Evolutionary conservation across 2,329 filamentous ascomycete genomes (phyloP).

Genomic region (Clarireedia monteithiana): DNA sequence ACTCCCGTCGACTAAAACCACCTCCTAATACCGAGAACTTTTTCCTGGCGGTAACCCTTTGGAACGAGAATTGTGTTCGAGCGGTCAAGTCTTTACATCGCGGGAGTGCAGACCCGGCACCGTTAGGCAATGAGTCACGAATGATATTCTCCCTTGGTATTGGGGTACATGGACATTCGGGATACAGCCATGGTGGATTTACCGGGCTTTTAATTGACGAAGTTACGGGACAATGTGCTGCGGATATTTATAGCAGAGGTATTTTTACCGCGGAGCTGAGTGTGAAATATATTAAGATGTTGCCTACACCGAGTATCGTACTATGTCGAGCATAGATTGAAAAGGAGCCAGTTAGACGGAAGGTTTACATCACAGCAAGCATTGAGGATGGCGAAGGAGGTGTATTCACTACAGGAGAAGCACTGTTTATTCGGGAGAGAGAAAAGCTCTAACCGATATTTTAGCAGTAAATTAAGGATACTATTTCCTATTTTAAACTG

Average conservation of each 20-base stretch:
- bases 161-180: background rate
- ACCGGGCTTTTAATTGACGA: background rate
- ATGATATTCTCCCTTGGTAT: background rate
- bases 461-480: too few species aligned
- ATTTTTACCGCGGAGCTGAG: background rate
- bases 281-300: background rate
- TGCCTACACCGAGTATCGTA: background rate
- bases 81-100: background rate
- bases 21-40: background rate
- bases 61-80: background rate
- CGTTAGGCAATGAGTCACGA: background rate
- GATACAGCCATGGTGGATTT: background rate
- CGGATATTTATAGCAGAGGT: background rate
- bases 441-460: background rate
- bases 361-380: background rate
- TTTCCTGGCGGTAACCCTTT: background rate
- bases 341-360: background rate
- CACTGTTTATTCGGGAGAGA: conserved; percentile 32
- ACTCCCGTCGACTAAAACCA: background rate
- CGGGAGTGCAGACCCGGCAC: background rate
- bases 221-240: background rate
- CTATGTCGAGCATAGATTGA: background rate
- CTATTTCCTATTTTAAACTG: background rate
- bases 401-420: conserved; percentile 44
- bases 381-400: conserved; percentile 28